These are phyloP conservation scores for Candida vaughaniae DNA, from an alignment of 805 yeast genomes.

Conservation along the genomic window DNA sequence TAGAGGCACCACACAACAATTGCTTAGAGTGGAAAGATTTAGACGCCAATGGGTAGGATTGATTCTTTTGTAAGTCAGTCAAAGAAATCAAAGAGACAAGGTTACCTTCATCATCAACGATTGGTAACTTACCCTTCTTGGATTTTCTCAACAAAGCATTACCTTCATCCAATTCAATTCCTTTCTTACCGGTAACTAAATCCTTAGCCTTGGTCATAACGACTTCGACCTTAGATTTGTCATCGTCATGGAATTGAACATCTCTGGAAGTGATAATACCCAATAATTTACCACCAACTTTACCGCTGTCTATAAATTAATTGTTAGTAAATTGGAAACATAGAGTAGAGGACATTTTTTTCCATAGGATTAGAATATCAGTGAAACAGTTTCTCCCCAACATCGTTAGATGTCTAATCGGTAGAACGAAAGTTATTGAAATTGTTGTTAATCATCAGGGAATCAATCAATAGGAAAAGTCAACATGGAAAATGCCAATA, in stretches of 20 bases:
- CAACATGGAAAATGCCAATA: constrained; percentile 2
- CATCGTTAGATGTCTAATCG: constrained; percentile 93
- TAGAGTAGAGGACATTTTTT: not conserved
- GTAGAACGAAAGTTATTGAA: constrained; percentile 99
- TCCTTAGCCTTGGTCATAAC: constrained; percentile 92
- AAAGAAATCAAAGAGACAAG: constrained; percentile 87
- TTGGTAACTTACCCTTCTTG: constrained; percentile 97
- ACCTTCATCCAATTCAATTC: constrained; percentile 81
- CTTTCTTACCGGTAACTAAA: constrained; percentile 77
- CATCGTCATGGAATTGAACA: constrained; percentile 87
- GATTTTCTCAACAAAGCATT: constrained; percentile 87
- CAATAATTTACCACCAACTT: constrained; percentile 81
- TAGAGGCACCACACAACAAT: constrained; percentile 96
- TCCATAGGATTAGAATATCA: constrained; percentile 9
- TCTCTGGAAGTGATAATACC: constrained; percentile 98
- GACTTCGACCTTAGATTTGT: constrained; percentile 58
- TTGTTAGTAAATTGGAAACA: constrained; percentile 34
- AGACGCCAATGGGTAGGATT: constrained; percentile 90
- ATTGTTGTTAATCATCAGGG: constrained; percentile 12
- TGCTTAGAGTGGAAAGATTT: constrained; percentile 92
- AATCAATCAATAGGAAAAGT: constrained; percentile 13
- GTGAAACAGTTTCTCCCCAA: constrained; percentile 63
- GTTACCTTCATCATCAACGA: constrained; percentile 73
- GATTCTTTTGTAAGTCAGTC: constrained; percentile 96
- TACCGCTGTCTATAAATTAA: constrained; percentile 65